A percentile compares a stretch with the other conserved stretches of the same genome.
phyloP scores from a whole-genome alignment of 2,329 filamentous ascomycete species.

The Microthyrium microscopicum region DNA sequence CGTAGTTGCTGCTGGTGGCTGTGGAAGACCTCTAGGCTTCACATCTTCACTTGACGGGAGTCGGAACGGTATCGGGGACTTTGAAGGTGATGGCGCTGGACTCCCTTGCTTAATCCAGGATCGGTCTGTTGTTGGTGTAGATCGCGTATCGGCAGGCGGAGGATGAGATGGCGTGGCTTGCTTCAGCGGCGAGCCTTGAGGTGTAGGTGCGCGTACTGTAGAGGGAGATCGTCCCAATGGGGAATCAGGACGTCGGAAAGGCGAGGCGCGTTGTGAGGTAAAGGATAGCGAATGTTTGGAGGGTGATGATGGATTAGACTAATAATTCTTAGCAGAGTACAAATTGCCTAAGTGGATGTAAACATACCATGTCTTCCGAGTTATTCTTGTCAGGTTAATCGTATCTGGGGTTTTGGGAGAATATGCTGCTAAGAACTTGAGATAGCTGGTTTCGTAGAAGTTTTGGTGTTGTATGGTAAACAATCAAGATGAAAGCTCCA shows the following conservation, averaged over 20 bases:
- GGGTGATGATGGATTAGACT: conserved; percentile 14
- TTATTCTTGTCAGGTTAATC: too few species aligned
- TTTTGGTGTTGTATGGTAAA: too few species aligned
- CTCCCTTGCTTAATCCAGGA: conserved; percentile 6
- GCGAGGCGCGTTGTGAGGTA: conserved; percentile 26
- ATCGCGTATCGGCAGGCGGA: conserved; percentile 1
- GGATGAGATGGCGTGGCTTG: conserved; percentile 5
- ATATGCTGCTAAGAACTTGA: too few species aligned
- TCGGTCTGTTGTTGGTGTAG: conserved; percentile 4
- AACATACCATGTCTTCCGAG: background rate
- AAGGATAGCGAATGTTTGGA: conserved; percentile 26
- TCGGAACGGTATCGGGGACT: conserved; percentile 1
- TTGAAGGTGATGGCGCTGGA: background rate
- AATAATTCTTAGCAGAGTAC: background rate
- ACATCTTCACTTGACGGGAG: too few species aligned
- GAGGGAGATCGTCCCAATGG: conserved; percentile 22
- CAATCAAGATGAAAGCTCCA: too few species aligned
- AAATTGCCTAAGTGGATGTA: background rate
- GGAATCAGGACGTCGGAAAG: conserved; percentile 27
- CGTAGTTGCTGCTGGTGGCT: too few species aligned
- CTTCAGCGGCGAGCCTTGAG: conserved; percentile 8
- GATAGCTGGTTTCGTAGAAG: too few species aligned
- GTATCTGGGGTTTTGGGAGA: too few species aligned
- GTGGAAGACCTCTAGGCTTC: too few species aligned
- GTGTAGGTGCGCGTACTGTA: conserved; percentile 14